Conservation (phyloP, 352 stramenopile species). For the Thalassiosira livingstoniorum region DNA sequence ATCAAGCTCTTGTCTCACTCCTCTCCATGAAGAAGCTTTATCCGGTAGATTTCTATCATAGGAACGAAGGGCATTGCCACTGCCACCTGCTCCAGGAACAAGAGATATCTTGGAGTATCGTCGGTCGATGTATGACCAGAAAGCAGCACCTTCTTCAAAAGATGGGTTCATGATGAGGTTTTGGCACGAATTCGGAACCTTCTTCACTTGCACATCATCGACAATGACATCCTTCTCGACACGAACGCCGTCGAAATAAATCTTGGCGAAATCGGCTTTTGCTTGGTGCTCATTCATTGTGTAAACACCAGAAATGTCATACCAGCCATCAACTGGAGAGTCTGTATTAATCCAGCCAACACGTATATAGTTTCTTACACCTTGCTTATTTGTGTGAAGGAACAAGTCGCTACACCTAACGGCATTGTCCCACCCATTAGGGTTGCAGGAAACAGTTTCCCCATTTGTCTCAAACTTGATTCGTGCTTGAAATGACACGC, state of each 20-base stretch:
- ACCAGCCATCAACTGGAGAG: constrained; percentile 57
- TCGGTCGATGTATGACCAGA: constrained; percentile 48
- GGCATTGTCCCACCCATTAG: constrained; percentile 32
- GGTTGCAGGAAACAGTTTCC: constrained; percentile 30
- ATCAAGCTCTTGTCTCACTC: constrained; percentile 46
- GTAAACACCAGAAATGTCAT: constrained; percentile 54
- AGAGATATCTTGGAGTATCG: constrained; percentile 38
- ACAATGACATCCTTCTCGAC: constrained; percentile 45
- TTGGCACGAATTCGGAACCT: constrained; percentile 44
- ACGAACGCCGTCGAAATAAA: constrained; percentile 57
- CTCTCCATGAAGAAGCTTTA: constrained; percentile 26
- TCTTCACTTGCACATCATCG: constrained; percentile 52
- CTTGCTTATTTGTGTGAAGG: constrained; percentile 45
- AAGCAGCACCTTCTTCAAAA: constrained; percentile 43
- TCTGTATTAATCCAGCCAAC: constrained; percentile 45
- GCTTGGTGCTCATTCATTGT: constrained; percentile 35
- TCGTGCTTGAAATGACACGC: constrained; percentile 52
- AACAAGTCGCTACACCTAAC: constrained; percentile 54
- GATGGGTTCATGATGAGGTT: constrained; percentile 58
- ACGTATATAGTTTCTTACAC: constrained; percentile 32
- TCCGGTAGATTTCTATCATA: constrained; percentile 37
- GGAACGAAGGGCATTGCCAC: constrained; percentile 54
- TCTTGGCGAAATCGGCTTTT: constrained; percentile 39
- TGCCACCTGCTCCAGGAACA: constrained; percentile 40
- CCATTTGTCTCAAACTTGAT: constrained; percentile 48